These are phyloP conservation scores for Ascodesmis nigricans DNA, from an alignment of 495 filamentous ascomycete species.

Conservation along the genomic window DNA sequence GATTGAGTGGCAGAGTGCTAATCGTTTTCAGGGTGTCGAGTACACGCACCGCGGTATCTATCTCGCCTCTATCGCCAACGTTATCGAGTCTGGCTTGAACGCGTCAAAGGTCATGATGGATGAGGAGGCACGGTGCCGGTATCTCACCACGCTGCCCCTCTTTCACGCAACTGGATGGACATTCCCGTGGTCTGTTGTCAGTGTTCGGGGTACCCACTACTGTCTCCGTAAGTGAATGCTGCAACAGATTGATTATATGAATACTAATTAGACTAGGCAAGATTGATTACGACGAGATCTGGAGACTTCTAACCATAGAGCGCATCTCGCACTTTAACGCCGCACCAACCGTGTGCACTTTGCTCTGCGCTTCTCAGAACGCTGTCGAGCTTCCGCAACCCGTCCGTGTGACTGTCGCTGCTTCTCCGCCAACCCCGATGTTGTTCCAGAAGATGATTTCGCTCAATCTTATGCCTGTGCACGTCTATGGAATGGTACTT, in stretches of 20 bases:
- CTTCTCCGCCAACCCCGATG: conserved; percentile 66
- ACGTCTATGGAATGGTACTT: conserved; percentile 60
- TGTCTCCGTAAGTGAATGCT: conserved; percentile 37
- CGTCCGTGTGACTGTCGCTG: conserved; percentile 80
- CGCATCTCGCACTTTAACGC: conserved; percentile 86
- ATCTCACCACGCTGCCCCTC: conserved; percentile 19
- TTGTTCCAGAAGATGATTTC: conserved; percentile 80
- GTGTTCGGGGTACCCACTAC: conserved; percentile 81
- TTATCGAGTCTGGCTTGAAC: conserved; percentile 67
- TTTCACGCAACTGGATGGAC: conserved; percentile 92
- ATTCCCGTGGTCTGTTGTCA: conserved; percentile 71
- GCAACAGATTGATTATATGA: background rate
- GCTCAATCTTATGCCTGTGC: conserved; percentile 74
- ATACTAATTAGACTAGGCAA: conserved; percentile 26
- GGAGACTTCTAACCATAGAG: conserved; percentile 64
- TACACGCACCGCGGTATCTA: conserved; percentile 78
- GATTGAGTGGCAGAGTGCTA: background rate
- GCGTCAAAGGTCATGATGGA: background rate
- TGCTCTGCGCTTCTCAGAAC: conserved; percentile 55
- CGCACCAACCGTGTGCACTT: conserved; percentile 86
- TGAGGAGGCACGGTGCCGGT: conserved; percentile 7
- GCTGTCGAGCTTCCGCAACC: conserved; percentile 44
- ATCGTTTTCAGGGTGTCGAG: conserved; percentile 43
- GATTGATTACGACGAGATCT: conserved; percentile 84
- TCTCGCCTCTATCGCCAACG: conserved; percentile 60